These are phyloP conservation scores for Pholiota adiposa DNA, from an alignment of 1,284 basidiomycete genomes.

Conservation along the genomic window DNA sequence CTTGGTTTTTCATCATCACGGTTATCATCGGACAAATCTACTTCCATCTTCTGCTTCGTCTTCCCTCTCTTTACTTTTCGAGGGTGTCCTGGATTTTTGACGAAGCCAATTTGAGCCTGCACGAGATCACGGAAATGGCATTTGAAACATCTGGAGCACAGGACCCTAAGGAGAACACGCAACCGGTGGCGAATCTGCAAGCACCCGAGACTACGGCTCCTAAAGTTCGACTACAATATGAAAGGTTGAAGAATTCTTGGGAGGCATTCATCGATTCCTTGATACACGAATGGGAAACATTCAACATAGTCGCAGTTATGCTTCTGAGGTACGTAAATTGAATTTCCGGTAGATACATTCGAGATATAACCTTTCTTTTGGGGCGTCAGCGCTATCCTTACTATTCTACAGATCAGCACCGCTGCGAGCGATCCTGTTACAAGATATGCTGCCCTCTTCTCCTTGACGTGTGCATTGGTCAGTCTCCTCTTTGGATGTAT, in stretches of 20 bases:
- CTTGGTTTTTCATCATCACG: background rate
- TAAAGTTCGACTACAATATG: slow-evolving; percentile 20
- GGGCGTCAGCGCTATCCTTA: slow-evolving; percentile 55
- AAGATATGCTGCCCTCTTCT: slow-evolving; percentile 59
- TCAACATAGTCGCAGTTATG: slow-evolving; percentile 46
- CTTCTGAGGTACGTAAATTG: slow-evolving; percentile 33
- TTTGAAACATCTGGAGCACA: slow-evolving; percentile 18
- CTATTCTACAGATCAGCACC: slow-evolving; percentile 59
- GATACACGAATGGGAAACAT: slow-evolving; percentile 47
- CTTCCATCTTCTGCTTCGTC: slow-evolving; percentile 11
- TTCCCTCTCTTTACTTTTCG: slow-evolving; percentile 29
- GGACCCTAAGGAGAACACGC: background rate
- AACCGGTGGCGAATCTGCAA: background rate
- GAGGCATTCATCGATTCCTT: slow-evolving; percentile 46
- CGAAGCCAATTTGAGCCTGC: slow-evolving; percentile 31
- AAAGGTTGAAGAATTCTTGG: slow-evolving; percentile 36
- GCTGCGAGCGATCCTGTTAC: slow-evolving; percentile 56
- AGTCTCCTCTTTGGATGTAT: slow-evolving; percentile 65
- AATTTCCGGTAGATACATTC: too few relatives aligned
- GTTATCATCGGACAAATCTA: background rate
- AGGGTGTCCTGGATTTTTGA: slow-evolving; percentile 34
- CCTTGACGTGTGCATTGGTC: slow-evolving; percentile 61
- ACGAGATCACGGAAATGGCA: slow-evolving; percentile 33
- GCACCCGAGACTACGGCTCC: slow-evolving; percentile 2
- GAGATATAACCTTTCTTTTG: too few relatives aligned